Evolutionary conservation across 2,329 filamentous ascomycete genomes (phyloP).

Genomic region (Exserohilum rostratum): DNA sequence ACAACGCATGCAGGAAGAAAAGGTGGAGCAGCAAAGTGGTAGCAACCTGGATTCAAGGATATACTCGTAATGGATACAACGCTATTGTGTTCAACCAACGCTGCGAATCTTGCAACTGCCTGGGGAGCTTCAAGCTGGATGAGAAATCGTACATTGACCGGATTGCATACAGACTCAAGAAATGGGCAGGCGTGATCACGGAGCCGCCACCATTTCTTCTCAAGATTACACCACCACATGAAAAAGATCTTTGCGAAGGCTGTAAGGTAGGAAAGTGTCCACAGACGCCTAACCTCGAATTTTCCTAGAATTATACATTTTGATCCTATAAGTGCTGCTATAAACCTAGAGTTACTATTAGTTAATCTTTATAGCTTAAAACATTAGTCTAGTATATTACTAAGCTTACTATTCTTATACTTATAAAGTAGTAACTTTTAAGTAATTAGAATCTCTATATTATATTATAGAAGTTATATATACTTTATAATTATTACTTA

Average conservation of each 20-base stretch:
- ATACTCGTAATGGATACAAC: slow-evolving; percentile 22
- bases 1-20: slow-evolving; percentile 11
- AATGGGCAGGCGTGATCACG: slow-evolving; percentile 25
- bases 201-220: neutral
- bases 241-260: slow-evolving; percentile 1
- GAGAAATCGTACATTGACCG: slow-evolving; percentile 27
- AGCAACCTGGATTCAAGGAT: slow-evolving; percentile 20
- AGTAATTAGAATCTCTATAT: no score
- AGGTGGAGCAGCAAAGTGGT: slow-evolving; percentile 23
- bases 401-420: no score
- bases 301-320: neutral
- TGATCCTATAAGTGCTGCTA: neutral
- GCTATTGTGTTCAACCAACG: slow-evolving; percentile 27
- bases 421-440: no score
- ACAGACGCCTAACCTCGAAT: neutral
- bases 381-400: no score
- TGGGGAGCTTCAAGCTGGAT: slow-evolving; percentile 23
- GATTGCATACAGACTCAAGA: slow-evolving; percentile 29
- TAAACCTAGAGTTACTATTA: neutral
- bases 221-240: neutral
- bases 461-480: no score
- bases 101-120: slow-evolving; percentile 22
- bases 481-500: no score
- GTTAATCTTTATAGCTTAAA: neutral
- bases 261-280: slow-evolving; percentile 1